Evolutionary conservation across 768 basidiomycete genomes (phyloP).

Genomic region (Phaffia australis): DNA sequence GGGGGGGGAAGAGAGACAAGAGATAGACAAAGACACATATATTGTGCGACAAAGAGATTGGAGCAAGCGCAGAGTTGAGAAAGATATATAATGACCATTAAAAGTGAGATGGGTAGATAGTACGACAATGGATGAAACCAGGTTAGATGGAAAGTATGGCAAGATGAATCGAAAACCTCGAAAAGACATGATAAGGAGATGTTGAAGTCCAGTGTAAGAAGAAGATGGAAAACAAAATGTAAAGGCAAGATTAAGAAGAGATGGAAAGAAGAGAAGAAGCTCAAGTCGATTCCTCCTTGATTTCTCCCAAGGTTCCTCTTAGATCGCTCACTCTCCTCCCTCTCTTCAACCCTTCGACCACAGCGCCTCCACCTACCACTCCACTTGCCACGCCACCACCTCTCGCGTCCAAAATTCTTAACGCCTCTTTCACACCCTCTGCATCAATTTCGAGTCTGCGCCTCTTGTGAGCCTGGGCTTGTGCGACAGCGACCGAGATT

Average conservation of each 20-base stretch:
- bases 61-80: not conserved
- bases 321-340: constrained; percentile 19
- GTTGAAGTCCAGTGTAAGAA: too few relatives aligned
- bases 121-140: too few relatives aligned
- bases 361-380: not conserved
- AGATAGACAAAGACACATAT: not conserved
- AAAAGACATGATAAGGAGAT: not conserved
- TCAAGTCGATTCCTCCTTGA: not conserved
- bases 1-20: not conserved
- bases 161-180: not conserved
- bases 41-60: not conserved
- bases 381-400: constrained; percentile 1
- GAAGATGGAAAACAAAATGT: too few relatives aligned
- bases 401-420: constrained; percentile 30
- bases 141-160: not conserved
- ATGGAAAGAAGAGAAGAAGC: too few relatives aligned
- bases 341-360: constrained; percentile 1
- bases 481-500: not conserved
- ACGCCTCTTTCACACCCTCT: constrained; percentile 31
- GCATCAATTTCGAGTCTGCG: constrained; percentile 27
- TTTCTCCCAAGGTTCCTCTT: constrained; percentile 4
- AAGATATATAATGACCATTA: not conserved
- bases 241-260: too few relatives aligned
- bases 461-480: not conserved
- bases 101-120: not conserved